Evolutionary conservation across 2,329 filamentous ascomycete genomes (phyloP).

Genomic region (Coleophoma crateriformis): DNA sequence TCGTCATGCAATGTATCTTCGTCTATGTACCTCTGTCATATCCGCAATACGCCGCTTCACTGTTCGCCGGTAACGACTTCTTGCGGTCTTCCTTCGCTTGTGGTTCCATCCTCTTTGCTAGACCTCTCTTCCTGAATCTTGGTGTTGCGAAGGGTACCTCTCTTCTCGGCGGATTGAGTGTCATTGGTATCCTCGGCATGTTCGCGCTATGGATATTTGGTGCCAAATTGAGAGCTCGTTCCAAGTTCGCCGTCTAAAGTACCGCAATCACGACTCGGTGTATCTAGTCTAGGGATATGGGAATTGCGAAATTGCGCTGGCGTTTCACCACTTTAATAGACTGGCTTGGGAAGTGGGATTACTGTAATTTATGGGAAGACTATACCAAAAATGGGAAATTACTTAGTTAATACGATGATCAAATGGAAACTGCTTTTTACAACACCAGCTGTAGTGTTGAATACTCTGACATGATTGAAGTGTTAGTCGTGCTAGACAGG

Average conservation of each 20-base stretch:
- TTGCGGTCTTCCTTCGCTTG: conserved; percentile 52
- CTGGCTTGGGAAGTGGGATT: too few species aligned
- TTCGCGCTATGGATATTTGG: conserved; percentile 26
- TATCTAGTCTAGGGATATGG: too few species aligned
- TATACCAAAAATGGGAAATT: too few species aligned
- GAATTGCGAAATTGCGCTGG: too few species aligned
- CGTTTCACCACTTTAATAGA: too few species aligned
- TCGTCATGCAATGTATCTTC: conserved; percentile 56
- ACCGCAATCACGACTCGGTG: too few species aligned
- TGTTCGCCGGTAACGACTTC: conserved; percentile 58
- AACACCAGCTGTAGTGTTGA: too few species aligned
- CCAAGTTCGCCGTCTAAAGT: conserved; percentile 18
- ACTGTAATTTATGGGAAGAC: too few species aligned
- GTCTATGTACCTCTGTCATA: conserved; percentile 53
- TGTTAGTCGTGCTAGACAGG: too few species aligned
- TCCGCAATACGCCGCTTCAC: conserved; percentile 49
- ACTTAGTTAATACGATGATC: too few species aligned
- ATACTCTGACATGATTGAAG: too few species aligned
- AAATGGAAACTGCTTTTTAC: too few species aligned
- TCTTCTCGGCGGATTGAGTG: conserved; percentile 49
- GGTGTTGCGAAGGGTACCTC: conserved; percentile 52
- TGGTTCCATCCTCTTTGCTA: conserved; percentile 53
- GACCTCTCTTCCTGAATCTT: conserved; percentile 53
- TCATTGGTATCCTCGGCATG: conserved; percentile 51
- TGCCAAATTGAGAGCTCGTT: conserved; percentile 18